Conservation (phyloP, 2,329 filamentous ascomycete genomes). For the Zymoseptoria crescenta region DNA sequence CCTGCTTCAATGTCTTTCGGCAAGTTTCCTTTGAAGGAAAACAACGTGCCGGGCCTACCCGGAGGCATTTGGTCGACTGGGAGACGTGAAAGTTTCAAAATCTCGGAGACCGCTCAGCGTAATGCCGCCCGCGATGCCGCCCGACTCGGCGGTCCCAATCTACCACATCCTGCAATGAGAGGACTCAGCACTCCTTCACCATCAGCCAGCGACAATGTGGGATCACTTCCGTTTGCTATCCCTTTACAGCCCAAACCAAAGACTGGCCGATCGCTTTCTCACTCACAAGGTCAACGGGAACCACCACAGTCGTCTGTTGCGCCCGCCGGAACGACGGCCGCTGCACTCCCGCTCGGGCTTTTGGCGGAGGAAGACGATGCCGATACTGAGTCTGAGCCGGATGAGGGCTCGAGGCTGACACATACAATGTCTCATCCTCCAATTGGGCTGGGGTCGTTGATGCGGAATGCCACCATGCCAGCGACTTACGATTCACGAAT, state of each 20-base stretch:
- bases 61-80: slow-evolving; percentile 28
- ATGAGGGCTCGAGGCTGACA: slow-evolving; percentile 20
- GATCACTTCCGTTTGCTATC: slow-evolving; percentile 74
- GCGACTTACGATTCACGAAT: slow-evolving; percentile 14
- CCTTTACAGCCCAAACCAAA: slow-evolving; percentile 86
- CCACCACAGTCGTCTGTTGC: slow-evolving; percentile 7
- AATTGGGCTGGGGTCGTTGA: slow-evolving; percentile 18
- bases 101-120: slow-evolving; percentile 23
- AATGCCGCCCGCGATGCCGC: slow-evolving; percentile 20
- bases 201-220: slow-evolving; percentile 32
- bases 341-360: slow-evolving; percentile 23
- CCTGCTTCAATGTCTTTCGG: slow-evolving; percentile 49
- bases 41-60: slow-evolving; percentile 36
- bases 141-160: slow-evolving; percentile 42
- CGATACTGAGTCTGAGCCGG: slow-evolving; percentile 22
- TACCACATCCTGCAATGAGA: slow-evolving; percentile 4
- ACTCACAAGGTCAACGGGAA: slow-evolving; percentile 53
- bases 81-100: slow-evolving; percentile 26
- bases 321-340: slow-evolving; percentile 8
- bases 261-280: slow-evolving; percentile 90
- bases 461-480: slow-evolving; percentile 26
- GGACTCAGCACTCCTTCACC: slow-evolving; percentile 31
- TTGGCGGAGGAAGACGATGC: slow-evolving; percentile 21
- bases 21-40: slow-evolving; percentile 28
- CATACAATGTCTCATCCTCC: slow-evolving; percentile 28